A percentile compares a stretch with the other conserved stretches of the same genome.
These are phyloP conservation scores for Beverwykella pulmonaria DNA, from an alignment of 495 filamentous ascomycete genomes.

Conservation along the genomic window DNA sequence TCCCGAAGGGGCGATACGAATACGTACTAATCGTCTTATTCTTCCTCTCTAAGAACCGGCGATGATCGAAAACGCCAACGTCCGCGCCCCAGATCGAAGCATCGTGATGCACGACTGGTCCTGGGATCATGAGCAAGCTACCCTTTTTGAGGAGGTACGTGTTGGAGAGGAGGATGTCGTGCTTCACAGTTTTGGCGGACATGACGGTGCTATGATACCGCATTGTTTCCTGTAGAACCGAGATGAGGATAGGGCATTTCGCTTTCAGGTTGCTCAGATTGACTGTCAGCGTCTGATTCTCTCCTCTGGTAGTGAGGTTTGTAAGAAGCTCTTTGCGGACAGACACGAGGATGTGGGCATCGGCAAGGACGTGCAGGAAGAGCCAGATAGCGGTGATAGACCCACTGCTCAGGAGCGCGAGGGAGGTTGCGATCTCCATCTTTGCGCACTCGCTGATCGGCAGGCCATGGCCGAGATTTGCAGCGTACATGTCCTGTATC, in stretches of 20 bases:
- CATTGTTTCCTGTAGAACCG: conserved; percentile 5
- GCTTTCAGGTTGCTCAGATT: background rate
- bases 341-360: background rate
- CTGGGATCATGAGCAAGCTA: conserved; percentile 18
- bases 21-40: background rate
- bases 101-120: conserved; percentile 5
- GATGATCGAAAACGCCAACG: conserved; percentile 1
- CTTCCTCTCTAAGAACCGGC: conserved; percentile 4
- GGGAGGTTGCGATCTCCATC: conserved; percentile 13
- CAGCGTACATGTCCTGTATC: conserved; percentile 1
- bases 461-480: background rate
- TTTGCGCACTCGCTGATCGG: conserved; percentile 3
- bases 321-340: background rate
- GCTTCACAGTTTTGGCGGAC: background rate
- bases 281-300: background rate
- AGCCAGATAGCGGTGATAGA: conserved; percentile 11
- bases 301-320: background rate
- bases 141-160: conserved; percentile 22
- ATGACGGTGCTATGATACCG: conserved; percentile 12
- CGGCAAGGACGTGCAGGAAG: conserved; percentile 6
- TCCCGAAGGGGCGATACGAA: conserved; percentile 13
- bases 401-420: conserved; percentile 14
- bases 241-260: conserved; percentile 2
- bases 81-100: conserved; percentile 4
- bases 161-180: background rate